phyloP scores from a whole-genome alignment of 108 stramenopile genomes.

The Cyclostephanos invisitatus region DNA sequence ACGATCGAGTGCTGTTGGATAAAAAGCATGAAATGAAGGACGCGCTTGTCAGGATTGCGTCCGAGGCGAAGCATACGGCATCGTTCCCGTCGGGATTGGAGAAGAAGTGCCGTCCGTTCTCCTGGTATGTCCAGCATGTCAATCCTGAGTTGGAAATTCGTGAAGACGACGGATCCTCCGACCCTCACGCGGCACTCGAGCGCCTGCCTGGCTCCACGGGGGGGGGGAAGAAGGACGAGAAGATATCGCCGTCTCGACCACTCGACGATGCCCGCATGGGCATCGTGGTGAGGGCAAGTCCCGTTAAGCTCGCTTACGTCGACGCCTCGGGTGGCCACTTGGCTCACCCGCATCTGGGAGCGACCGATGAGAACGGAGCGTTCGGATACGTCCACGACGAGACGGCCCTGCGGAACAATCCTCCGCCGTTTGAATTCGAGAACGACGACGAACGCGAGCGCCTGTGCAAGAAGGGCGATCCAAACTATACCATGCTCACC shows the following conservation, averaged over 20 bases:
- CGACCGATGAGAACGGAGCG: constrained; percentile 71
- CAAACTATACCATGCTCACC: constrained; percentile 73
- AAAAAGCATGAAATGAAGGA: constrained; percentile 23
- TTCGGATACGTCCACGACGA: constrained; percentile 87
- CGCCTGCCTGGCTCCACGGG: constrained; percentile 3
- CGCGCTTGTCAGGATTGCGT: constrained; percentile 48
- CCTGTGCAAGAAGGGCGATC: constrained; percentile 55
- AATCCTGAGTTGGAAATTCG: constrained; percentile 46
- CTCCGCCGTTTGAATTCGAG: constrained; percentile 60
- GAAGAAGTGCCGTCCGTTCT: constrained; percentile 72
- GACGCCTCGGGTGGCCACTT: constrained; percentile 64
- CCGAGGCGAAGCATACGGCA: constrained; percentile 45
- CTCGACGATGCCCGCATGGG: constrained; percentile 56
- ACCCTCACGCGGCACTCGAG: constrained; percentile 12
- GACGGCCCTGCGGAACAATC: constrained; percentile 65
- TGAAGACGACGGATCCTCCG: constrained; percentile 17
- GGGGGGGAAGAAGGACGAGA: constrained; percentile 20
- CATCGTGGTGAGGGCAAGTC: constrained; percentile 66
- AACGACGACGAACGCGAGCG: constrained; percentile 33
- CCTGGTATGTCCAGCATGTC: constrained; percentile 68
- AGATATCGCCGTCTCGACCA: constrained; percentile 64
- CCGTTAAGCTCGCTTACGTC: constrained; percentile 64
- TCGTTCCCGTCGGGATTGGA: constrained; percentile 53
- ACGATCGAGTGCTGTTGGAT: constrained; percentile 23
- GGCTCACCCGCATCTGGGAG: constrained; percentile 82